Evolutionary conservation across 768 basidiomycete species (phyloP).

Genomic region (Kwoniella newhampshirensis): DNA sequence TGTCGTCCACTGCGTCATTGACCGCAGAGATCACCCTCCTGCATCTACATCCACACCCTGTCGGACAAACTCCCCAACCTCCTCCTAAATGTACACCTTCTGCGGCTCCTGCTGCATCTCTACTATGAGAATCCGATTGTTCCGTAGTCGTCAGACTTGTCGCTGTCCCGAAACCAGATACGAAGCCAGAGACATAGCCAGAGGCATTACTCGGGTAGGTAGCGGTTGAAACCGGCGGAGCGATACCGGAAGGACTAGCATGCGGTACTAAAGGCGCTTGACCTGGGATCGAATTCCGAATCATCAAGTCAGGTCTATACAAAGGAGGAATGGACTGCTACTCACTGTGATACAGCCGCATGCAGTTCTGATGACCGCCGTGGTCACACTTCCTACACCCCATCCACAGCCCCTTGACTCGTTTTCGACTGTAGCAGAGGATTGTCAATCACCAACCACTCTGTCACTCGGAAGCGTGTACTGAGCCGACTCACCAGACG

Average conservation of each 20-base stretch:
- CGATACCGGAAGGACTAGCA: not conserved
- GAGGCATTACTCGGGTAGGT: not conserved
- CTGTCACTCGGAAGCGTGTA: not conserved
- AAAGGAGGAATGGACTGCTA: not conserved
- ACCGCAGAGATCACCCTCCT: slow-evolving; percentile 13
- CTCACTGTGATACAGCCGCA: slow-evolving; percentile 40
- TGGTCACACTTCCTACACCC: slow-evolving; percentile 41
- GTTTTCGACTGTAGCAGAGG: slow-evolving; percentile 19
- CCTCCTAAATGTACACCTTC: not conserved
- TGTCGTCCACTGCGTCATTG: no score
- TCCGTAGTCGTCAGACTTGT: slow-evolving; percentile 1
- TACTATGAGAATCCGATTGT: not conserved
- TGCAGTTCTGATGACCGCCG: slow-evolving; percentile 42
- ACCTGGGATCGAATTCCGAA: not conserved
- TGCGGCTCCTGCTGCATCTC: not conserved
- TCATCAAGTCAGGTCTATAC: not conserved
- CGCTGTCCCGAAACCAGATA: not conserved
- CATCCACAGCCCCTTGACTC: slow-evolving; percentile 38
- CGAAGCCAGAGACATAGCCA: no score
- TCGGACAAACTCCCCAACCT: slow-evolving; percentile 38
- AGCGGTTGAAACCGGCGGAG: not conserved
- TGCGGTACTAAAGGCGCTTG: slow-evolving; percentile 10
- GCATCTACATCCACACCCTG: slow-evolving; percentile 46
- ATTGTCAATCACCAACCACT: not conserved
- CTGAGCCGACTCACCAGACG: slow-evolving; percentile 28